phyloP scores from a whole-genome alignment of 225 moss, liverwort and hornwort genomes.

The Marchantia paleacea region DNA sequence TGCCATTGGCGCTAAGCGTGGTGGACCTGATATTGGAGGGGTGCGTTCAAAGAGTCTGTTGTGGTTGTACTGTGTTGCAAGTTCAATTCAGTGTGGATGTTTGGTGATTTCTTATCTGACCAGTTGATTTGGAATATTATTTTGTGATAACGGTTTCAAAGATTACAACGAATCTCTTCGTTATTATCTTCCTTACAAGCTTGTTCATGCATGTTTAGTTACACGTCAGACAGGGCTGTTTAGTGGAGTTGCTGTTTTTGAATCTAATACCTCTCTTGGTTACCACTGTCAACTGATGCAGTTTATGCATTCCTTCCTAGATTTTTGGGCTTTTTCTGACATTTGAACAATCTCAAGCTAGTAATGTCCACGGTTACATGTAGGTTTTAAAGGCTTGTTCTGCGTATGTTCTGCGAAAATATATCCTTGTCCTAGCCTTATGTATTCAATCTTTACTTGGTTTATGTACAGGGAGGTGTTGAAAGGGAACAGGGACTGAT shows the following conservation, averaged over 20 bases:
- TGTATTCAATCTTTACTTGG: not conserved
- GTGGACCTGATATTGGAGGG: constrained; percentile 98
- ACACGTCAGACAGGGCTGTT: too few species aligned
- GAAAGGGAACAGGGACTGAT: constrained; percentile 98
- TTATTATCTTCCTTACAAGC: too few species aligned
- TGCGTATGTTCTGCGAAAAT: not conserved
- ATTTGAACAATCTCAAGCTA: not conserved
- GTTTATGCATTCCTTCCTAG: not conserved
- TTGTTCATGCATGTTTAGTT: too few species aligned
- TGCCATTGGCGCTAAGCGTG: constrained; percentile 98
- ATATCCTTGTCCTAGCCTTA: not conserved
- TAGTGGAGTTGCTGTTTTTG: too few species aligned
- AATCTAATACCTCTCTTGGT: not conserved
- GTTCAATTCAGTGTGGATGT: too few species aligned
- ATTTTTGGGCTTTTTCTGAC: not conserved
- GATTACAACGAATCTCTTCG: too few species aligned
- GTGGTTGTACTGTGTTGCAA: not conserved
- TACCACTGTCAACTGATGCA: not conserved
- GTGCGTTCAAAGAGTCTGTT: constrained; percentile 39
- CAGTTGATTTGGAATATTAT: too few species aligned
- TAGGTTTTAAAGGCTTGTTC: not conserved
- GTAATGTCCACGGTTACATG: not conserved
- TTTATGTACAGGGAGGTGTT: constrained; percentile 75
- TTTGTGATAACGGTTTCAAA: too few species aligned
- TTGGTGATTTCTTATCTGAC: too few species aligned